phyloP scores from a whole-genome alignment of 345 rosid species.

The Boechera retrofracta region DNA sequence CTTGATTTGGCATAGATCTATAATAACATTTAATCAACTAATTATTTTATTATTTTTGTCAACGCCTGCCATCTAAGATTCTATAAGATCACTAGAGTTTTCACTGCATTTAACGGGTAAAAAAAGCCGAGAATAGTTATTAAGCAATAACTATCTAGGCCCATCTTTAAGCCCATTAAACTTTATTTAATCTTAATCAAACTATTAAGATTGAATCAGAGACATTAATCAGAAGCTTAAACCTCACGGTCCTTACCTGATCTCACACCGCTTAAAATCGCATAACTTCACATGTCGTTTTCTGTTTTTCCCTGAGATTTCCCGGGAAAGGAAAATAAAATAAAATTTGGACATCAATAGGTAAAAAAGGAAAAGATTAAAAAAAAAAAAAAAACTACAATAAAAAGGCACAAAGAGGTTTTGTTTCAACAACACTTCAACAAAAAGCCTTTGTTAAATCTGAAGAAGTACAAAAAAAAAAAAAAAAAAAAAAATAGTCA shows the following conservation, averaged over 20 bases:
- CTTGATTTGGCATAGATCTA: constrained; percentile 27
- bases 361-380: constrained; percentile 14
- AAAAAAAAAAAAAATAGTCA: not conserved
- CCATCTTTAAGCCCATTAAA: constrained; percentile 34
- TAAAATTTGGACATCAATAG: too few relatives aligned
- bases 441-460: constrained; percentile 24
- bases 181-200: not conserved
- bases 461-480: constrained; percentile 7
- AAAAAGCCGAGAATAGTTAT: not conserved
- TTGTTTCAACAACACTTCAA: constrained; percentile 9
- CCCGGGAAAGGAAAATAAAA: constrained; percentile 45
- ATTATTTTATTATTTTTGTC: not conserved
- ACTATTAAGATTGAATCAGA: constrained; percentile 28
- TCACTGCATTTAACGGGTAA: not conserved
- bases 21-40: not conserved
- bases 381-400: not conserved
- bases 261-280: constrained; percentile 28
- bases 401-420: constrained; percentile 32
- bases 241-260: constrained; percentile 36
- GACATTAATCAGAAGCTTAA: constrained; percentile 26
- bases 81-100: not conserved
- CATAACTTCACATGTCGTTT: constrained; percentile 45
- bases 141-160: constrained; percentile 21
- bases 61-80: constrained; percentile 33
- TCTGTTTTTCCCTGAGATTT: constrained; percentile 46